Evolutionary conservation across 208 protist species (phyloP).

Genomic region (Acanthamoeba healyi): DNA sequence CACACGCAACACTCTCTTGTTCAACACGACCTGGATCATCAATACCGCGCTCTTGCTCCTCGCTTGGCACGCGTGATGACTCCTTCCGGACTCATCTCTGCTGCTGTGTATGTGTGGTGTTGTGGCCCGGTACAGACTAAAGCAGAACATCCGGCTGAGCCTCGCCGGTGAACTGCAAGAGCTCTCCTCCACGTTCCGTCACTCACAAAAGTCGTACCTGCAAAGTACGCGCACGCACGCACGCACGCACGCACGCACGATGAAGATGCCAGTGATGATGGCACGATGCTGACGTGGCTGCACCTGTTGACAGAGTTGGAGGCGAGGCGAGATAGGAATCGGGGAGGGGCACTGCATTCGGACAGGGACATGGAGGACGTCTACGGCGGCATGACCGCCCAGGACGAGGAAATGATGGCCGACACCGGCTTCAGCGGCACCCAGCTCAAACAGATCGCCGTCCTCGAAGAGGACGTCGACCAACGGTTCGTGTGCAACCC

Average conservation of each 20-base stretch:
- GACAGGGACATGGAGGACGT: conserved; percentile 44
- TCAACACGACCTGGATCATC: too few species aligned
- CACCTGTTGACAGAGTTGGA: conserved; percentile 45
- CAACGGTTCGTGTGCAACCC: conserved; percentile 90
- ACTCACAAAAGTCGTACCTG: conserved; percentile 44
- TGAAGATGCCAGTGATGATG: not conserved
- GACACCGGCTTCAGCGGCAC: conserved; percentile 94
- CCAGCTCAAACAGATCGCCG: conserved; percentile 94
- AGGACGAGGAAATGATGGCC: conserved; percentile 94
- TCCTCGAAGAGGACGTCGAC: conserved; percentile 94
- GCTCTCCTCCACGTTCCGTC: conserved; percentile 78
- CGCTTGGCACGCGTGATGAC: too few species aligned
- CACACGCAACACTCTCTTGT: not conserved
- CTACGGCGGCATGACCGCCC: conserved; percentile 92
- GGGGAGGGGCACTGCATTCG: not conserved
- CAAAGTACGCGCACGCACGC: conserved; percentile 55
- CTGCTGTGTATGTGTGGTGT: too few species aligned
- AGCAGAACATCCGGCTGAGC: conserved; percentile 76
- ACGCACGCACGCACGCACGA: not conserved
- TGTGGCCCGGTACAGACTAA: conserved; percentile 1
- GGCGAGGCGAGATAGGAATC: conserved; percentile 26
- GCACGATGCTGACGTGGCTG: conserved; percentile 63
- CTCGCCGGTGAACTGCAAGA: conserved; percentile 78
- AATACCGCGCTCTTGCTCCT: too few species aligned
- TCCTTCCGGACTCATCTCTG: not conserved